phyloP scores from a whole-genome alignment of 768 basidiomycete genomes.

The Phylloporus arenicola region DNA sequence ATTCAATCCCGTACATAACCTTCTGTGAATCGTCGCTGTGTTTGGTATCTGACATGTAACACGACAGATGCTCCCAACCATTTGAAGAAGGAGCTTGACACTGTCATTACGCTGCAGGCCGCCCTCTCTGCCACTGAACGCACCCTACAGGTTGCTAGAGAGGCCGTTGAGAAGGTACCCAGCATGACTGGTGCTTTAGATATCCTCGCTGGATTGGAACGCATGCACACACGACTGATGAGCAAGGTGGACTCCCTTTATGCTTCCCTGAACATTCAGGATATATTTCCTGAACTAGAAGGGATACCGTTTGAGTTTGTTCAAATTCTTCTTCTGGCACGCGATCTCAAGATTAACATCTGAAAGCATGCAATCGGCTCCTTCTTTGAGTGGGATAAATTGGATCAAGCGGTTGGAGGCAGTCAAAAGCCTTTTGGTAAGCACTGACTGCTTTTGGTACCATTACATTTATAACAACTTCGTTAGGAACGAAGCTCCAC shows the following conservation, averaged over 20 bases:
- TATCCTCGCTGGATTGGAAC: background rate
- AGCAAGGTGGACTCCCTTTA: no score
- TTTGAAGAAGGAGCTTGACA: no score
- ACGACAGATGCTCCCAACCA: background rate
- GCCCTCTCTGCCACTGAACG: background rate
- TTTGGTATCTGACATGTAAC: no score
- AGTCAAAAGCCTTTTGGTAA: background rate
- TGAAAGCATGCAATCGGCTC: background rate
- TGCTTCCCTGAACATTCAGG: no score
- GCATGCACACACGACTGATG: no score
- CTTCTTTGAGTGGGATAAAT: background rate
- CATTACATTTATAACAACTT: background rate
- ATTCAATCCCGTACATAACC: background rate
- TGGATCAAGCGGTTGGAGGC: no score
- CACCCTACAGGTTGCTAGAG: background rate
- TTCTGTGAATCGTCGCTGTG: background rate
- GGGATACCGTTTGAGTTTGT: background rate
- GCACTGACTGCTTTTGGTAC: background rate
- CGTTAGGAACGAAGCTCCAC: no score
- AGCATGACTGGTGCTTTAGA: background rate
- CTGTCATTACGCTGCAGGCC: background rate
- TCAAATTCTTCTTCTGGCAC: background rate
- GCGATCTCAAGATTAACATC: constrained; percentile 2
- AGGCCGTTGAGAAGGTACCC: no score
- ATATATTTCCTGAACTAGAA: no score